Conservation (phyloP, 2,329 filamentous ascomycete species). For the Colletotrichum zoysiae region DNA sequence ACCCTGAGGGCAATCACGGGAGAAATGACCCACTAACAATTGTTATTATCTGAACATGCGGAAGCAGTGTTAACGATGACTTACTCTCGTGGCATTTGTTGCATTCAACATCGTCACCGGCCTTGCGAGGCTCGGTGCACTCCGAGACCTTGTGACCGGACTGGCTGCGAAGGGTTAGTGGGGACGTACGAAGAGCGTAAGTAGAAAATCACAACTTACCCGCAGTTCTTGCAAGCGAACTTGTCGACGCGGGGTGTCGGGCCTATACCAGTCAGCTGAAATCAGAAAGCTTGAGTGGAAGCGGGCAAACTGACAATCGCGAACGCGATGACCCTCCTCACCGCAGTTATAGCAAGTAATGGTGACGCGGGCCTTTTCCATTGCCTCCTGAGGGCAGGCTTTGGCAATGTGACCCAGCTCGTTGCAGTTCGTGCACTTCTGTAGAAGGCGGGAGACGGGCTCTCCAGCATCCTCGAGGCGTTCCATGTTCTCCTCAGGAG, state of each 20-base stretch:
- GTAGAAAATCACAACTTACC: constrained; percentile 50
- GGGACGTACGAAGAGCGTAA: background rate
- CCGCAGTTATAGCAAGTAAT: constrained; percentile 76
- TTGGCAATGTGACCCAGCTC: constrained; percentile 74
- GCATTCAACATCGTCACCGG: constrained; percentile 71
- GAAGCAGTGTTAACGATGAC: constrained; percentile 43
- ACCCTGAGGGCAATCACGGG: constrained; percentile 74
- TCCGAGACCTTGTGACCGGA: constrained; percentile 64
- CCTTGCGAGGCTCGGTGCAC: constrained; percentile 71
- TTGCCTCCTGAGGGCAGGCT: constrained; percentile 69
- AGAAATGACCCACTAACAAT: constrained; percentile 68
- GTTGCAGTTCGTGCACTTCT: constrained; percentile 73
- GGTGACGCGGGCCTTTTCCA: constrained; percentile 58
- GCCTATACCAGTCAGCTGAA: constrained; percentile 53
- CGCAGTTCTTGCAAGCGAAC: constrained; percentile 78
- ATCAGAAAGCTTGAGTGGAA: background rate
- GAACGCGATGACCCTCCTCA: constrained; percentile 73
- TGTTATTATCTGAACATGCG: background rate
- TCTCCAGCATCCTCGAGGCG: constrained; percentile 77
- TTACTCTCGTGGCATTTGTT: constrained; percentile 73
- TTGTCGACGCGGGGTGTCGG: constrained; percentile 72
- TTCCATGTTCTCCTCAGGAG: constrained; percentile 69
- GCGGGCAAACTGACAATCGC: constrained; percentile 71
- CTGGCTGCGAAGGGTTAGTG: constrained; percentile 52
- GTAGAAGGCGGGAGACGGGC: constrained; percentile 68